Percentiles rank a stretch among this genome's conserved stretches.
Conservation (phyloP, 1,284 basidiomycete species). For the Anthracocystis panici-leucophaei region DNA sequence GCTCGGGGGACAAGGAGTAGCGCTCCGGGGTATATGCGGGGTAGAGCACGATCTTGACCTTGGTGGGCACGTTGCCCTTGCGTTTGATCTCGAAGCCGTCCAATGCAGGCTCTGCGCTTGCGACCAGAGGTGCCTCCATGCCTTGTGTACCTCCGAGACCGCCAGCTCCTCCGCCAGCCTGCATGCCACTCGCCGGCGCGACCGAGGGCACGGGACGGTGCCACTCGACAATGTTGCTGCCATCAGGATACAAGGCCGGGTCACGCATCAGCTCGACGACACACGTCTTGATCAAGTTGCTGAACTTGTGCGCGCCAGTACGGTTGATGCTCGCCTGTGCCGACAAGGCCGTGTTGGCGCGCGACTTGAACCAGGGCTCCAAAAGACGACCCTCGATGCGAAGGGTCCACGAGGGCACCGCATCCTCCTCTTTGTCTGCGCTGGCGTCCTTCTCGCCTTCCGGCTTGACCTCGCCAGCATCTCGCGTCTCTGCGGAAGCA, state of each 20-base stretch:
- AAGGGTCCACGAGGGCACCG: constrained; percentile 87
- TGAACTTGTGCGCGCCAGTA: constrained; percentile 76
- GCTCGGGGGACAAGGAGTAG: constrained; percentile 82
- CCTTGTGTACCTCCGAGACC: constrained; percentile 54
- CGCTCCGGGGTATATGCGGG: constrained; percentile 88
- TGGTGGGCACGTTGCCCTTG: constrained; percentile 82
- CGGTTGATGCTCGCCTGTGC: constrained; percentile 64
- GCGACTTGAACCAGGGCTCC: constrained; percentile 68
- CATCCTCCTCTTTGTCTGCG: constrained; percentile 75
- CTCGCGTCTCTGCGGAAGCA: constrained; percentile 24
- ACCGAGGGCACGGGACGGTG: constrained; percentile 71
- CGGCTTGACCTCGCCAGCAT: constrained; percentile 29
- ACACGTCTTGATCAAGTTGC: constrained; percentile 84
- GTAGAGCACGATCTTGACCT: constrained; percentile 83
- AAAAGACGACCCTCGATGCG: constrained; percentile 89
- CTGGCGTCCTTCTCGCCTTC: constrained; percentile 28
- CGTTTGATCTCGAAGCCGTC: constrained; percentile 91
- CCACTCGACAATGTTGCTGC: constrained; percentile 68
- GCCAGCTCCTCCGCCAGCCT: constrained; percentile 63
- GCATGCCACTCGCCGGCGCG: constrained; percentile 52
- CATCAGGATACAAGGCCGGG: constrained; percentile 79
- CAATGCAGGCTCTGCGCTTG: constrained; percentile 62
- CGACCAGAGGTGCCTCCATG: constrained; percentile 59
- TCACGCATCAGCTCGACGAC: constrained; percentile 89
- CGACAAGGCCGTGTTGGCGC: constrained; percentile 60